phyloP scores from a whole-genome alignment of 2,329 filamentous ascomycete species.

The Aspergillus cejpii region DNA sequence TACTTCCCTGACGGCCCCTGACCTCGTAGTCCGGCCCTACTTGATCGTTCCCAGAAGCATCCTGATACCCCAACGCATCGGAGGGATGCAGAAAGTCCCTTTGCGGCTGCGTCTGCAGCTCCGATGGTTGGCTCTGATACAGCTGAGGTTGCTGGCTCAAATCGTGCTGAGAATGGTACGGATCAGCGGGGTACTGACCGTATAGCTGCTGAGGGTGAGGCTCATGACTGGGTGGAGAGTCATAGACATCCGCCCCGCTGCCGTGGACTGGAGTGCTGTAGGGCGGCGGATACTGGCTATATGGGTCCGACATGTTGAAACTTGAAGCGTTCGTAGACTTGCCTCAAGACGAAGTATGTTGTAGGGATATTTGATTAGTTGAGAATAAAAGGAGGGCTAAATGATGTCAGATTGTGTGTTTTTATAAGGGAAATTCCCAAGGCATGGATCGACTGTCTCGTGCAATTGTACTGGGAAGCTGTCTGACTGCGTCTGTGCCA shows the following conservation, averaged over 20 bases:
- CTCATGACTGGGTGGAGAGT: slow-evolving; percentile 17
- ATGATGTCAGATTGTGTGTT: background rate
- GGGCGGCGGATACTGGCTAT: slow-evolving; percentile 37
- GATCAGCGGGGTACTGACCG: background rate
- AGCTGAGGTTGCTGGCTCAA: slow-evolving; percentile 5
- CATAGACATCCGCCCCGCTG: slow-evolving; percentile 18
- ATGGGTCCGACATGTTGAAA: slow-evolving; percentile 48
- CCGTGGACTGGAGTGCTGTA: slow-evolving; percentile 18
- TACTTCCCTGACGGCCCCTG: slow-evolving; percentile 10
- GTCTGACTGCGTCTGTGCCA: slow-evolving; percentile 15
- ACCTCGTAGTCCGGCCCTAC: slow-evolving; percentile 8
- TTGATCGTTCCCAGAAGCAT: slow-evolving; percentile 4
- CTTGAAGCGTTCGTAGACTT: background rate
- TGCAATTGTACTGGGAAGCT: slow-evolving; percentile 1
- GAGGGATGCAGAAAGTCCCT: slow-evolving; percentile 4
- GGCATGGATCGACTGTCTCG: slow-evolving; percentile 7
- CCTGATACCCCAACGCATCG: slow-evolving; percentile 1
- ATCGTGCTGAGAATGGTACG: slow-evolving; percentile 9
- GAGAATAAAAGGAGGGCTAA: background rate
- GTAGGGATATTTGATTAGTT: background rate
- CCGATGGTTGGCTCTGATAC: background rate
- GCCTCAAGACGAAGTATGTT: background rate
- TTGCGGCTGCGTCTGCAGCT: slow-evolving; percentile 6
- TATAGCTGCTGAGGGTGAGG: slow-evolving; percentile 21
- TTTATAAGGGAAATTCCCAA: background rate